Evolutionary conservation across 2,329 filamentous ascomycete genomes (phyloP).

Genomic region (Orbilia oligospora): DNA sequence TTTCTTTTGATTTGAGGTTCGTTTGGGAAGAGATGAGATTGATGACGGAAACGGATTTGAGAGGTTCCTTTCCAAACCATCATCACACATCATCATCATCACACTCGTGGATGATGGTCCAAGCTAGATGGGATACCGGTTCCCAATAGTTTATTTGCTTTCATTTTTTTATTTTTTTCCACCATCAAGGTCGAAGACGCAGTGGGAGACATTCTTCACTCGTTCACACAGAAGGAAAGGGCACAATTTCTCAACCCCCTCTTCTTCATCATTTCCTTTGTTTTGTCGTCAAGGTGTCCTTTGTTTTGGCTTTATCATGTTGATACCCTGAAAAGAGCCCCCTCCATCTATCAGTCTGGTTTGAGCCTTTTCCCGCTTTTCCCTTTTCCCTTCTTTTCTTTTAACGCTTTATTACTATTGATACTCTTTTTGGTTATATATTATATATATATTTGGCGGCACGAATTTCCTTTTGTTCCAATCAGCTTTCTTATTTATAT

Average conservation of each 20-base stretch:
- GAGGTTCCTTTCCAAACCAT: not conserved
- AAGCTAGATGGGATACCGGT: not conserved
- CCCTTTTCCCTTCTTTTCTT: not conserved
- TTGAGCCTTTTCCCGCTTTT: conserved; percentile 25
- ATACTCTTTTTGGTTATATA: not conserved
- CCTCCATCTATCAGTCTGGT: conserved; percentile 10
- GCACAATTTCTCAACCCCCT: conserved; percentile 5
- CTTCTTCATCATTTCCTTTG: not conserved
- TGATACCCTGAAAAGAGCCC: conserved; percentile 57
- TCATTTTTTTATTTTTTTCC: not conserved
- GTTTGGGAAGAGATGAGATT: not conserved
- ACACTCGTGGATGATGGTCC: not conserved
- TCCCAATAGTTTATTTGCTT: not conserved
- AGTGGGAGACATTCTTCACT: conserved; percentile 9
- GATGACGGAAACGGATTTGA: not conserved
- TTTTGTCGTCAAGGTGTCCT: conserved; percentile 5
- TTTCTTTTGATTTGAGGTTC: no score
- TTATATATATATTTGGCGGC: not conserved
- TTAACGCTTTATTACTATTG: no score
- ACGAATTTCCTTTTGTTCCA: conserved; percentile 15
- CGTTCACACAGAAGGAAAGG: not conserved
- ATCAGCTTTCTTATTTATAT: not conserved
- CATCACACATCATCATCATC: not conserved
- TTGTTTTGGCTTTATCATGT: conserved; percentile 11
- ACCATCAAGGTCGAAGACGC: not conserved